Percentiles rank a stretch among this genome's conserved stretches.
These are phyloP conservation scores for Dioscorea dumetorum DNA, from an alignment of 106 monocot genomes.

Conservation along the genomic window DNA sequence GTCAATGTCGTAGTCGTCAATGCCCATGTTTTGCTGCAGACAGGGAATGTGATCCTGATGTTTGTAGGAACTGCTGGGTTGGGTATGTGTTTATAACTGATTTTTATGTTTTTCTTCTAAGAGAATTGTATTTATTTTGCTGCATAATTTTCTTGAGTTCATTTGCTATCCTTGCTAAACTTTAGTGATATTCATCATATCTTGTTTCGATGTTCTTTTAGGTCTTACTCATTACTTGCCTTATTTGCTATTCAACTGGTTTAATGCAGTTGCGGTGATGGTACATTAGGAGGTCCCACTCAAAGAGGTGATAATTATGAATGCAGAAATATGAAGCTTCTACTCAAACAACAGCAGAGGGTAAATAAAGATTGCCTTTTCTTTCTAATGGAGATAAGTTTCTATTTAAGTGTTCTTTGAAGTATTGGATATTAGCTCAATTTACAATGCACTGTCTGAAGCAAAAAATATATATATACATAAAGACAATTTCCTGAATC, in stretches of 20 bases:
- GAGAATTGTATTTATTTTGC: not conserved
- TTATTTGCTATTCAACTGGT: not conserved
- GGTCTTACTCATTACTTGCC: not conserved
- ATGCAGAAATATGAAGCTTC: slow-evolving; percentile 93
- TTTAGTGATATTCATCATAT: no score
- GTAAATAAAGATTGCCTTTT: slow-evolving; percentile 22
- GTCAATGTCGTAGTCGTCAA: slow-evolving; percentile 95
- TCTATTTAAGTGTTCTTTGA: no score
- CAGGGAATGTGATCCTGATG: slow-evolving; percentile 97
- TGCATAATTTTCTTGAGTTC: no score
- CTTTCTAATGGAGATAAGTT: not conserved
- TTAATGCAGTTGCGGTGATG: slow-evolving; percentile 83
- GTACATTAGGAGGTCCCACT: slow-evolving; percentile 72
- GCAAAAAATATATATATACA: no score
- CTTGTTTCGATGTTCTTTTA: no score
- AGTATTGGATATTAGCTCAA: no score
- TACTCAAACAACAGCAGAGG: slow-evolving; percentile 90
- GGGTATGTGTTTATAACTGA: slow-evolving; percentile 48
- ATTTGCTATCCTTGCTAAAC: no score
- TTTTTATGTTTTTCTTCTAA: not conserved
- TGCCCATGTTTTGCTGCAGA: slow-evolving; percentile 99
- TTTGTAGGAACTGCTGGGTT: slow-evolving; percentile 97
- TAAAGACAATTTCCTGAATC: no score
- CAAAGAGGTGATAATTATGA: slow-evolving; percentile 99
- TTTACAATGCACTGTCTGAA: no score